Base-by-base conservation (phyloP, 1,284 basidiomycete genomes). In the Cutaneotrichosporon daszewskae region DNA sequence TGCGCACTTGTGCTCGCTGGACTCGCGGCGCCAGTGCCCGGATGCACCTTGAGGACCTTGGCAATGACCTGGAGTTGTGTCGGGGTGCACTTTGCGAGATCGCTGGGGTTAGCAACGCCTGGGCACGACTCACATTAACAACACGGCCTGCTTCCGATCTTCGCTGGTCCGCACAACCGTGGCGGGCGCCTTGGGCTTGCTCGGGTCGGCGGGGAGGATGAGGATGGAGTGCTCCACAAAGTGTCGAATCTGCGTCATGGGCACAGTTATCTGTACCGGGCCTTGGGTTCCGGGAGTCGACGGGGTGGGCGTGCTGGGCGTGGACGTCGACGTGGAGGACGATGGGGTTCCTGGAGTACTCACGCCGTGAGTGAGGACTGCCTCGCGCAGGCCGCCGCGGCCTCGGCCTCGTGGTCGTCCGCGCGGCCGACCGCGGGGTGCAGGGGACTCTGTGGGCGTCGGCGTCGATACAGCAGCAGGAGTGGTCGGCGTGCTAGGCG, bases 141-240 rank as follows among this genome's bases (percentile, higher is more conserved):
- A 28, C 3, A 57, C 51, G n/a, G 59, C 55, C 16, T 49, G 37
- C 41, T 63, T 62, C 41, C 53, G 49, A 33, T 65, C 62, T n/a
- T 63, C 62, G 10, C 51, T 51, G n/a, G 56, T 55, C 6, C 50
- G 46, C 23, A 60, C 27, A 8, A 65, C 49, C 5, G 51, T 58
- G 8, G 54, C 62, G 0, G 60, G 59, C 16, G 60, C 40, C 44
- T 58, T 59, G 3, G 54, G 53, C n/a, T 45, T 43, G 14, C 33
- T 40, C 1, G 56, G 46, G 14, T 48, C 49, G 3, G 53, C 35
- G 2, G 56, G 53, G 11, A 57, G 27, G 37, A 51, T 37, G 16
- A 65, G 38, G 32, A 54, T 40, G 6, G 40, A 28, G n/a, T n/a
- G n/a, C n/a, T n/a, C n/a, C n/a, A n/a, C n/a, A n/a, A n/a, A n/a